Evolutionary conservation across 345 rosid genomes (phyloP).

Genomic region (Rubroshorea leprosula): DNA sequence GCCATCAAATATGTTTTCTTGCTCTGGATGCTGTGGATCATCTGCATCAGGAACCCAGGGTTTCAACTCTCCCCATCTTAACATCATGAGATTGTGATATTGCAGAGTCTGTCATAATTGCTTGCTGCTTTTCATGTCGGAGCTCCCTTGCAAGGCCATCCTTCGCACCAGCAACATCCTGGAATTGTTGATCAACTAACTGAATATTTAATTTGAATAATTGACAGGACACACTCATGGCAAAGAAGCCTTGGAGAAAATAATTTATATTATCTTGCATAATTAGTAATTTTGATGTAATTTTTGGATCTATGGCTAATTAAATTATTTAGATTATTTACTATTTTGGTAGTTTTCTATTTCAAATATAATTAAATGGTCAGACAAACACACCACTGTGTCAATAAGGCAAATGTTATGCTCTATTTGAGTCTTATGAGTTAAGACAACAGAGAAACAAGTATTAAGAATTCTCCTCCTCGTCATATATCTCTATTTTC

Average conservation of each 20-base stretch:
- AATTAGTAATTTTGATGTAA: no score
- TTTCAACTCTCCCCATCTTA: conserved; percentile 63
- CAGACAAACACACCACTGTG: no score
- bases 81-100: conserved; percentile 58
- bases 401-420: no score
- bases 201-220: background rate
- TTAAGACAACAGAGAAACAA: no score
- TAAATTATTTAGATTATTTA: no score
- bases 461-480: no score
- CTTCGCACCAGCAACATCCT: conserved; percentile 75
- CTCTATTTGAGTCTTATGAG: no score
- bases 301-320: background rate
- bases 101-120: conserved; percentile 67
- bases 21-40: conserved; percentile 52
- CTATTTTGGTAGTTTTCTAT: no score
- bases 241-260: background rate
- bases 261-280: background rate
- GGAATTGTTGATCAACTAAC: conserved; percentile 15
- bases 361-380: no score
- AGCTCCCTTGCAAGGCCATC: conserved; percentile 49
- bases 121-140: conserved; percentile 50
- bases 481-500: no score
- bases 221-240: background rate
- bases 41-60: conserved; percentile 86
- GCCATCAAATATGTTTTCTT: conserved; percentile 67